Evolutionary conservation across 73 alveolate species (phyloP).

Genomic region (Tetrahymena thermophila): DNA sequence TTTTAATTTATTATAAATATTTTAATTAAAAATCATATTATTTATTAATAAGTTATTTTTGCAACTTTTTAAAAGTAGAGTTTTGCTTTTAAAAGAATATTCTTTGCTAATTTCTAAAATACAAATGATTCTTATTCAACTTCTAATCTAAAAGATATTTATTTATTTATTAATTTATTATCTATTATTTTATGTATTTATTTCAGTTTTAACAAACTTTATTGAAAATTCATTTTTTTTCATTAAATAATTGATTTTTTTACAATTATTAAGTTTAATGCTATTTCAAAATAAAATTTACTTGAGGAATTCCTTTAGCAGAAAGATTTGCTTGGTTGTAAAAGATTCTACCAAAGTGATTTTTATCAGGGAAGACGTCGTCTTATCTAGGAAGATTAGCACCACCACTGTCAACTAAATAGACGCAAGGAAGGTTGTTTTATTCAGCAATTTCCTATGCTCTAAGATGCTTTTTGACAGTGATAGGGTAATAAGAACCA

Average conservation of each 20-base stretch:
- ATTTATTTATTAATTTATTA: no score
- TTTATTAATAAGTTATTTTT: no score
- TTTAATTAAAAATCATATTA: no score
- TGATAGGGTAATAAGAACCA: slow-evolving; percentile 91
- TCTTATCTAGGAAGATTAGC: slow-evolving; percentile 61
- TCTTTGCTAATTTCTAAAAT: background rate
- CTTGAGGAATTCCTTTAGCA: slow-evolving; percentile 68
- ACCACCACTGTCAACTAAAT: slow-evolving; percentile 96
- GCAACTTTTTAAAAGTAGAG: no score
- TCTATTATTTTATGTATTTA: no score
- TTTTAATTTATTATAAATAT: background rate
- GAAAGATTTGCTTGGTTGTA: slow-evolving; percentile 85
- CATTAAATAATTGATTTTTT: background rate
- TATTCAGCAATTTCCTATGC: slow-evolving; percentile 94
- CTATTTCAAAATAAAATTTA: slow-evolving; percentile 51
- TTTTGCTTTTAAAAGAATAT: background rate
- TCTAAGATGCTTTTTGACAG: slow-evolving; percentile 92
- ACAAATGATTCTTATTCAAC: no score
- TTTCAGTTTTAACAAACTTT: background rate
- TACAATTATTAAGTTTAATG: background rate
- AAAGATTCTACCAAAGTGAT: slow-evolving; percentile 93
- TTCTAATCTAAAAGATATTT: background rate
- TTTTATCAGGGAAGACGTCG: slow-evolving; percentile 87
- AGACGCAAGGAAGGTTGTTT: slow-evolving; percentile 89
- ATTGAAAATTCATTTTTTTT: no score